Percentiles rank a stretch among this genome's conserved stretches.
Evolutionary conservation across 2,329 filamentous ascomycete genomes (phyloP).

Genomic region (Aspergillus pseudoglaucus): DNA sequence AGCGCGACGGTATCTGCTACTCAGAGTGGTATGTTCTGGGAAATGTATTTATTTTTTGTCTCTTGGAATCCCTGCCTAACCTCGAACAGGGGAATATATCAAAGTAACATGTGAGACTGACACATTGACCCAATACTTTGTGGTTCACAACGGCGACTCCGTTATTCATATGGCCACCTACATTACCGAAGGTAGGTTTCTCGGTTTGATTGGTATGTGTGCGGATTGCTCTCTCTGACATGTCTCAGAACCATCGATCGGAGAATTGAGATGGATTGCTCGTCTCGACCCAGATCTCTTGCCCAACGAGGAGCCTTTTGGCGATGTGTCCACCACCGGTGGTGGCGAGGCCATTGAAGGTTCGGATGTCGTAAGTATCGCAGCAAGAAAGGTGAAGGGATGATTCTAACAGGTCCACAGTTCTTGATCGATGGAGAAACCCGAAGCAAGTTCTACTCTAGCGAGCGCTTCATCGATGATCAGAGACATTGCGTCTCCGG

Average conservation of each 20-base stretch:
- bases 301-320: constrained; percentile 50
- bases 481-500: constrained; percentile 49
- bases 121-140: constrained; percentile 59
- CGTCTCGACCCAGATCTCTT: constrained; percentile 49
- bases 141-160: constrained; percentile 55
- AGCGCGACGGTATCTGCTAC: constrained; percentile 48
- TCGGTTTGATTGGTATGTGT: background rate
- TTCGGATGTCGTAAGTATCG: constrained; percentile 41
- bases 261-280: constrained; percentile 60
- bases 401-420: constrained; percentile 5
- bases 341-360: constrained; percentile 53
- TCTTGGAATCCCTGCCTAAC: background rate
- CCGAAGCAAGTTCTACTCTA: constrained; percentile 64
- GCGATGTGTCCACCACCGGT: constrained; percentile 50
- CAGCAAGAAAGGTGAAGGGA: background rate
- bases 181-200: constrained; percentile 42
- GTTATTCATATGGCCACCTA: constrained; percentile 58
- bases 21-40: constrained; percentile 25
- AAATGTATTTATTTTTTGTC: background rate
- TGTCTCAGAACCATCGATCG: constrained; percentile 44
- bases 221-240: constrained; percentile 1
- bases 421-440: constrained; percentile 58
- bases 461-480: constrained; percentile 64
- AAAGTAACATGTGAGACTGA: constrained; percentile 56
- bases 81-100: constrained; percentile 40